phyloP scores from a whole-genome alignment of 2,329 filamentous ascomycete genomes.

The Pseudohalonectria lignicola region DNA sequence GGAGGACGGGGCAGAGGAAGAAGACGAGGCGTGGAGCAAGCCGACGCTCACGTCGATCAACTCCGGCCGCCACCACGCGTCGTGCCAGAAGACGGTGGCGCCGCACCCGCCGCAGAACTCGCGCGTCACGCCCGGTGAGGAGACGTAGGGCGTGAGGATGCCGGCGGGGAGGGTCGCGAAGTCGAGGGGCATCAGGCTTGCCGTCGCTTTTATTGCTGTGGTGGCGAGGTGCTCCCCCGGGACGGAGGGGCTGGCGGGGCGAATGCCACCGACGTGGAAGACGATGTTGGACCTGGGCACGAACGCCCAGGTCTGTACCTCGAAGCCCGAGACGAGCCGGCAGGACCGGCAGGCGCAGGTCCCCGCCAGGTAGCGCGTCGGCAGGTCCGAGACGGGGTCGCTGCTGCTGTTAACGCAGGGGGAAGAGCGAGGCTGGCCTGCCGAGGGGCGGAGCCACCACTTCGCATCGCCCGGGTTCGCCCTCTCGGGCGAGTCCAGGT shows the following conservation, averaged over 20 bases:
- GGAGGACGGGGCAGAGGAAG: too few species aligned
- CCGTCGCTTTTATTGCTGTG: too few species aligned
- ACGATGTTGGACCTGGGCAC: slow-evolving; percentile 48
- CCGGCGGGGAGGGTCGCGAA: slow-evolving; percentile 18
- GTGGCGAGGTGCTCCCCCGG: too few species aligned
- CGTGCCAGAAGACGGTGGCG: slow-evolving; percentile 54
- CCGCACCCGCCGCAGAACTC: slow-evolving; percentile 54
- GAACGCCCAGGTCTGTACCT: slow-evolving; percentile 57
- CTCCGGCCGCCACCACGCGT: slow-evolving; percentile 33
- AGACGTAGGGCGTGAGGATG: slow-evolving; percentile 40
- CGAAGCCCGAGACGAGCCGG: slow-evolving; percentile 47
- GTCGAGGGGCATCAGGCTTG: slow-evolving; percentile 19
- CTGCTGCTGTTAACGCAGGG: slow-evolving; percentile 5
- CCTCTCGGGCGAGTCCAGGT: slow-evolving; percentile 17
- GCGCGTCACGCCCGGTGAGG: slow-evolving; percentile 39
- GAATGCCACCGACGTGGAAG: slow-evolving; percentile 18
- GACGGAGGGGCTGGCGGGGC: slow-evolving; percentile 11
- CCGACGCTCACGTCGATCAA: slow-evolving; percentile 56
- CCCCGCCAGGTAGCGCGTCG: slow-evolving; percentile 38
- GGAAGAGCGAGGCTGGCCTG: not conserved
- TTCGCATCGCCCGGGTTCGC: slow-evolving; percentile 36
- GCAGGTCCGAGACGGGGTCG: slow-evolving; percentile 8
- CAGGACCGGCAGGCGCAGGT: slow-evolving; percentile 53
- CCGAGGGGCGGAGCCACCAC: slow-evolving; percentile 44
- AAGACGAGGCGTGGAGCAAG: slow-evolving; percentile 33